Conservation (phyloP, 2,329 filamentous ascomycete species). For the Grosmannia huntii region DNA sequence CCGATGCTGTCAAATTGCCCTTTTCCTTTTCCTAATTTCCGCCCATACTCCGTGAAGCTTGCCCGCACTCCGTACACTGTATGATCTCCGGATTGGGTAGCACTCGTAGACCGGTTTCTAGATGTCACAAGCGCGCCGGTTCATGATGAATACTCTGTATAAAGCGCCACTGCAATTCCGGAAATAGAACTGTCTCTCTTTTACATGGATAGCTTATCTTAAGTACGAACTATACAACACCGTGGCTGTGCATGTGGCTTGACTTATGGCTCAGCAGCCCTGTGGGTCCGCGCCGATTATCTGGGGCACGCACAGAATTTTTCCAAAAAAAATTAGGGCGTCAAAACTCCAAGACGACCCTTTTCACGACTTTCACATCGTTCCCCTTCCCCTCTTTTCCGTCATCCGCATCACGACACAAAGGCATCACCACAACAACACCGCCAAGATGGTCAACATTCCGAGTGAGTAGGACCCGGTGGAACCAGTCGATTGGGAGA, state of each 20-base stretch:
- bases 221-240: no score
- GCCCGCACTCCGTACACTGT: neutral
- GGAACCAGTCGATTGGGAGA: neutral
- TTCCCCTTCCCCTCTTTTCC: neutral
- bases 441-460: conserved; percentile 57
- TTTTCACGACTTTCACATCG: neutral
- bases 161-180: neutral
- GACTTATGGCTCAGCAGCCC: neutral
- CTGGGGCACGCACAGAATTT: conserved; percentile 4
- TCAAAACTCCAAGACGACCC: neutral
- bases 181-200: no score
- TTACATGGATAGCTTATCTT: no score
- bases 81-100: neutral
- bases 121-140: neutral
- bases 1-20: neutral
- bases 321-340: conserved; percentile 1
- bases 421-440: conserved; percentile 8
- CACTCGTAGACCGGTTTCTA: neutral
- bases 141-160: neutral
- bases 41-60: neutral
- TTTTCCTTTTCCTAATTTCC: neutral
- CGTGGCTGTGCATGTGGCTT: neutral
- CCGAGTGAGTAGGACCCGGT: conserved; percentile 32
- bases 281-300: neutral
- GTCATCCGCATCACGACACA: conserved; percentile 1